A percentile compares a stretch with the other conserved stretches of the same genome.
Conservation (phyloP, 192 early-diverging fungal genomes). For the Pilaira anomala region DNA sequence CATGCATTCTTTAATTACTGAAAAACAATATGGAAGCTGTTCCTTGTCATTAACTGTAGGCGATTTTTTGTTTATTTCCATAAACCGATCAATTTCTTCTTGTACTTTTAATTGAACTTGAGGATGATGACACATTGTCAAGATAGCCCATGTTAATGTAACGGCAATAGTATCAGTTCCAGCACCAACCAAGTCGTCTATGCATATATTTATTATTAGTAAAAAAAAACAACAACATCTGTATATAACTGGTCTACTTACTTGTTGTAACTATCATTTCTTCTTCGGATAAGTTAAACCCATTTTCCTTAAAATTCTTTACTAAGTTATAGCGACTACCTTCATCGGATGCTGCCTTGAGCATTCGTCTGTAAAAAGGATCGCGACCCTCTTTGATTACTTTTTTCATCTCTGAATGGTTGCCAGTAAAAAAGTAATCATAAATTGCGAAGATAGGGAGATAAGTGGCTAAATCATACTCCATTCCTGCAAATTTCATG, state of each 20-base stretch:
- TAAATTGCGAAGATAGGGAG: constrained; percentile 8
- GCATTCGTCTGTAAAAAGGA: background rate
- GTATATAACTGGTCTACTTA: background rate
- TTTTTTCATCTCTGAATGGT: background rate
- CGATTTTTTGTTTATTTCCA: background rate
- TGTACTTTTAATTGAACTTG: constrained; percentile 2
- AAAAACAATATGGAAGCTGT: background rate
- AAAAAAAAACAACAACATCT: no score
- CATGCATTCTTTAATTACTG: constrained; percentile 2
- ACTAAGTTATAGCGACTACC: background rate
- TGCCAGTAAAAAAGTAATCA: background rate
- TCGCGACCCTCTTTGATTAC: background rate
- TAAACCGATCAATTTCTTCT: background rate
- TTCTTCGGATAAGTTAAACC: background rate
- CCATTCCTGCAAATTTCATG: background rate
- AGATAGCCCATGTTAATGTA: background rate
- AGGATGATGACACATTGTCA: background rate
- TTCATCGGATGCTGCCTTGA: background rate
- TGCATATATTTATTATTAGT: no score
- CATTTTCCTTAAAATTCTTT: background rate
- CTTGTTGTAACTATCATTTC: constrained; percentile 1
- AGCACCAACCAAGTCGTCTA: background rate
- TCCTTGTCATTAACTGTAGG: background rate
- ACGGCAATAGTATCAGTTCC: background rate
- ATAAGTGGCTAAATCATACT: background rate